Base-by-base conservation (phyloP, 768 basidiomycete species). In the Hemileccinum rubropunctum region DNA sequence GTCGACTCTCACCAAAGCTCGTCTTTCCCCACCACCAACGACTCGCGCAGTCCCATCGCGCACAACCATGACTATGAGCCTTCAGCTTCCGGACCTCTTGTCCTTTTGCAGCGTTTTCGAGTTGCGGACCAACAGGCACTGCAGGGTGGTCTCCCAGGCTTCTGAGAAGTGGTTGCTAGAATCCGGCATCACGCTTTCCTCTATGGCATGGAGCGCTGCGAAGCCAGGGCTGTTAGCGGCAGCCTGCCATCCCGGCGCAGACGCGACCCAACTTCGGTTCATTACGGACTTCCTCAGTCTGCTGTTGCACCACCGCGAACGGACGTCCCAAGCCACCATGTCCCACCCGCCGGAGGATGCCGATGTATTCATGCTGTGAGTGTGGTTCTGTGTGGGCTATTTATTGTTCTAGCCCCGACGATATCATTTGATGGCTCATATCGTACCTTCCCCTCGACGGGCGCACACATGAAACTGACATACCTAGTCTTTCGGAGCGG, bases 171-270 rank as follows among this genome's bases (percentile, higher is more conserved):
- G 66, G 66, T 34, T 68, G 18, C 33, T 44, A 9, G 61, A 58
- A 21, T 53, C 49, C 3, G 64, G 62, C 7, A 28, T 68, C 36
- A 18, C 30, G 1, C 57, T 67, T 39, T 42, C 52, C 28, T 54
- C 60, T 18, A 52, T 54, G 54, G 17, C 52, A 1, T 68, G 66
- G 66, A 43, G 48, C 10, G 56, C 42, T 26, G 60, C 67, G 41
- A 77, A 75, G 51, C 60, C 71, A 5, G 82, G 81, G 1, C 66
- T 87, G 20, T 71, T 84, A 26, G 81, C 80, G 1, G 72, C 81
- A 2, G 71, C 83, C 2, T 83, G 81, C 57, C 78, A 80, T 56
- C 84, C 85, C 8, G 74, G 67, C 2, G 79, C 77, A 54, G 84
- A 84, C 57, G 65, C 69, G 8, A 67, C 80, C 0, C 84, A 86